Conservation (phyloP, 2,329 filamentous ascomycete species). For the Endoconidiophora polonica region DNA sequence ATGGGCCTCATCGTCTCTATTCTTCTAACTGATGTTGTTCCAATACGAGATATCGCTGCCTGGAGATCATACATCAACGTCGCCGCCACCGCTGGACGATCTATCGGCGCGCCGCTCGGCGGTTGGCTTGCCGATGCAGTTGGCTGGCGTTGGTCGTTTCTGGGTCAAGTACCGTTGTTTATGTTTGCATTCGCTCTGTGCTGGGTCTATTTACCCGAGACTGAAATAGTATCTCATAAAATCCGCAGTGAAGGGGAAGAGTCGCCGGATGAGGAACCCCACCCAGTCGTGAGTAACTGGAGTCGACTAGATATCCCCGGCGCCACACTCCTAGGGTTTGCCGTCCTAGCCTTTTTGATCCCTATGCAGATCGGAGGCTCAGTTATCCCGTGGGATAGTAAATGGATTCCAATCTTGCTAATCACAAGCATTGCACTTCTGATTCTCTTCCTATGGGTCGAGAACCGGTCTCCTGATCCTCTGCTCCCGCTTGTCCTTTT, state of each 20-base stretch:
- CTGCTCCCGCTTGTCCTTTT: conserved; percentile 42
- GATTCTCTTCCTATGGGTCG: conserved; percentile 28
- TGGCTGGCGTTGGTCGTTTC: conserved; percentile 53
- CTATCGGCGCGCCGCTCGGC: conserved; percentile 37
- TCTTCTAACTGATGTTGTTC: conserved; percentile 36
- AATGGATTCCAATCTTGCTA: conserved; percentile 29
- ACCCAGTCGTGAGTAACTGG: background rate
- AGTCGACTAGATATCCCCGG: conserved; percentile 36
- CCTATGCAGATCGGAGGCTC: conserved; percentile 40
- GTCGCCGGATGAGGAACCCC: background rate
- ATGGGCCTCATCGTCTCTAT: conserved; percentile 34
- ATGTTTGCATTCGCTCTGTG: conserved; percentile 36
- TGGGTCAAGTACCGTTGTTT: conserved; percentile 45
- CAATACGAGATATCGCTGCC: conserved; percentile 33
- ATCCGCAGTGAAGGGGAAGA: background rate
- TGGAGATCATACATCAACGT: conserved; percentile 39
- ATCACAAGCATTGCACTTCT: conserved; percentile 26
- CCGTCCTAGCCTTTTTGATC: conserved; percentile 39
- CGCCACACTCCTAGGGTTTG: conserved; percentile 37
- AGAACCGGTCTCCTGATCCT: conserved; percentile 34
- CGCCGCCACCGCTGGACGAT: conserved; percentile 32
- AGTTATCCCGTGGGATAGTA: conserved; percentile 33
- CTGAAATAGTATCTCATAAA: background rate
- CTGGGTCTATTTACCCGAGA: conserved; percentile 30
- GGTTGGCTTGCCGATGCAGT: conserved; percentile 46